Conservation (phyloP, 2,329 filamentous ascomycete species). For the Cucurbitaria berberidis region DNA sequence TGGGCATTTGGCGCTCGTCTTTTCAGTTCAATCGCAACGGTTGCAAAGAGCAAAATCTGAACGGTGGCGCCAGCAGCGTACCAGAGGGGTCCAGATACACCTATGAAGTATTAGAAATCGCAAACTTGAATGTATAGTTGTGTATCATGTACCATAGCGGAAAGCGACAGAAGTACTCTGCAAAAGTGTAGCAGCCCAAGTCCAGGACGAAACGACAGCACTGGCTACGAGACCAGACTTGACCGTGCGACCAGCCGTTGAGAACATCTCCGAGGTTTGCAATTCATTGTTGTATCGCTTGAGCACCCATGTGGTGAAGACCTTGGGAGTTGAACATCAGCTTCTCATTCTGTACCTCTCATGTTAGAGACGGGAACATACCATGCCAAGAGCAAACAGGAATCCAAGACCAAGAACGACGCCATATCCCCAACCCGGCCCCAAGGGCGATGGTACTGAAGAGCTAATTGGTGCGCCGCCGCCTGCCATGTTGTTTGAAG, state of each 20-base stretch:
- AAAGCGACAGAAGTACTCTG: slow-evolving; percentile 42
- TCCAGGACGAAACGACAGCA: slow-evolving; percentile 39
- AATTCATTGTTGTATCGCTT: slow-evolving; percentile 41
- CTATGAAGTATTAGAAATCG: slow-evolving; percentile 8
- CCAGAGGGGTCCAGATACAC: slow-evolving; percentile 43
- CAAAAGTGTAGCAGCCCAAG: slow-evolving; percentile 40
- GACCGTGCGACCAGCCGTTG: slow-evolving; percentile 38
- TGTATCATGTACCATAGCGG: slow-evolving; percentile 34
- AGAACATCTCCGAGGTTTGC: slow-evolving; percentile 42
- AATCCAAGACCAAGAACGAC: slow-evolving; percentile 42
- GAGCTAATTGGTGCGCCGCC: slow-evolving; percentile 33
- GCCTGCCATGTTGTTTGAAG: slow-evolving; percentile 27
- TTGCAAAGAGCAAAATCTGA: slow-evolving; percentile 41
- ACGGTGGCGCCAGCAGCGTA: slow-evolving; percentile 43
- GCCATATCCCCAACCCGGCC: slow-evolving; percentile 43
- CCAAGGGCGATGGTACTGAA: slow-evolving; percentile 32
- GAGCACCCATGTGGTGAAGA: slow-evolving; percentile 39
- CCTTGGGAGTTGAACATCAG: slow-evolving; percentile 8
- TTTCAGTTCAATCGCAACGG: slow-evolving; percentile 42
- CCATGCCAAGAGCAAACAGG: slow-evolving; percentile 39
- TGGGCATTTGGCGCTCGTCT: slow-evolving; percentile 42
- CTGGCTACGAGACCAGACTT: slow-evolving; percentile 42
- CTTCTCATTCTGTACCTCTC: background rate
- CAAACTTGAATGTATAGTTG: fast-evolving
- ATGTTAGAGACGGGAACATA: slow-evolving; percentile 1